Percentiles rank a stretch among this genome's conserved stretches.
phyloP scores from a whole-genome alignment of 257 asterid species.

The Capsicum pubescens region DNA sequence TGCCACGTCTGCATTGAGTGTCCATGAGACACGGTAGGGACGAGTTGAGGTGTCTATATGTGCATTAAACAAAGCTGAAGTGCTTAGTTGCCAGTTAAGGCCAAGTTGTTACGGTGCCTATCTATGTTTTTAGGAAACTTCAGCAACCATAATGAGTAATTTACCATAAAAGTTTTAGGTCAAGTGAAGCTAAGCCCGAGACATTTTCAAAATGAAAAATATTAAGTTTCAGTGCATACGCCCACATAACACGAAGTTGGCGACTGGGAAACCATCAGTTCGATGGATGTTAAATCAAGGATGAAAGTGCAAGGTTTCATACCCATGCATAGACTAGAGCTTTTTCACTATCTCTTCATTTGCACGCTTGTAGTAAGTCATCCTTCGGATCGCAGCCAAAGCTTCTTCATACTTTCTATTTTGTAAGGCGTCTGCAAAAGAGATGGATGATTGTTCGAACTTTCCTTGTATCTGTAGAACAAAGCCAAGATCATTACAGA shows the following conservation, averaged over 20 bases:
- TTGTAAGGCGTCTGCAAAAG: slow-evolving; percentile 66
- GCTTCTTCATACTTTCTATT: slow-evolving; percentile 62
- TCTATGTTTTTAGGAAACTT: not conserved
- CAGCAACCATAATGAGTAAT: not conserved
- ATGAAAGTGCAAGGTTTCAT: not conserved
- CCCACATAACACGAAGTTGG: not conserved
- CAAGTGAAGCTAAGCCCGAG: not conserved
- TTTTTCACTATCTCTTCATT: slow-evolving; percentile 82
- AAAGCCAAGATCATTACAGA: not conserved
- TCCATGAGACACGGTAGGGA: not conserved
- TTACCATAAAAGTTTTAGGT: not conserved
- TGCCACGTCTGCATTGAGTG: not conserved
- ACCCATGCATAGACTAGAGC: slow-evolving; percentile 51
- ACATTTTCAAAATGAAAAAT: not conserved
- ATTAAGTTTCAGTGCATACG: not conserved
- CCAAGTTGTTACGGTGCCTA: not conserved
- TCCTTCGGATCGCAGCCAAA: slow-evolving; percentile 63
- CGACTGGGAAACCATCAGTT: not conserved
- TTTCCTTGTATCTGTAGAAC: slow-evolving; percentile 70
- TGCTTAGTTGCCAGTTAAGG: not conserved
- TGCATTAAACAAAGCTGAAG: not conserved
- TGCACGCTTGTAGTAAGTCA: slow-evolving; percentile 91
- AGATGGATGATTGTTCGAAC: slow-evolving; percentile 56
- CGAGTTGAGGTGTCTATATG: not conserved
- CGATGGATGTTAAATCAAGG: not conserved